Evolutionary conservation across 345 rosid species (phyloP), one percentile per base, ranked within the genome.

Genomic region (Syzygium aqueum): DNA sequence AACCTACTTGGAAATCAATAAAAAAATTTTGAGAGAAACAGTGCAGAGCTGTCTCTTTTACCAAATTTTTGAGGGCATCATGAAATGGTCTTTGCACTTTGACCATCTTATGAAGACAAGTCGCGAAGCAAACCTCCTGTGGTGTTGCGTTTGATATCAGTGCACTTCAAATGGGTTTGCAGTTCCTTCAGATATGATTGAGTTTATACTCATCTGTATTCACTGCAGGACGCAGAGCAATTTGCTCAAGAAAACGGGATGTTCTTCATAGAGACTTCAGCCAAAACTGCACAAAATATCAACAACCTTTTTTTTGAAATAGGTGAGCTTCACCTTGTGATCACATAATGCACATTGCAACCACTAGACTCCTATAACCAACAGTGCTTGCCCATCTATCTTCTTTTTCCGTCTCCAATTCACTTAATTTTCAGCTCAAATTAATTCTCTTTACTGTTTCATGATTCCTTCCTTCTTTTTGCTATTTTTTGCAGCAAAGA

Each of bases 201-300:
- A 33, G 11, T 30, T 30, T 65, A 65, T 65, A 16, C 80, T 73
- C 46, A 73, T 73, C 59, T 84, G 14, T 84, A 3, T 54, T n/a
- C 46, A 17, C 28, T 27, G 82, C 90, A 92, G 92, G 93, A 90
- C 49, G 94, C 91, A 7, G 89, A 89, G 43, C 88, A 88, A 85
- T 90, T 87, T 82, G 89, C 93, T 86, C 92, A 92, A 87, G 94
- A 91, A 87, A 92, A 89, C 5, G 91, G 90, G 82, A 89, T 92
- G 92, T 88, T 91, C 85, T 92, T 89, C 89, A 83, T 86, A 27
- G 94, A 92, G 89, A 91, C 94, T 80, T 91, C 94, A 56, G 94
- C 94, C 17, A 92, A 92, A 91, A 90, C 91, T 73, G 89, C 92
- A 28, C 86, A 85, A 17, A 90, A 92, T 77, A 88, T 91, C 50